These are phyloP conservation scores for Solanum corneliomulleri DNA, from an alignment of 257 asterid species.

Conservation along the genomic window DNA sequence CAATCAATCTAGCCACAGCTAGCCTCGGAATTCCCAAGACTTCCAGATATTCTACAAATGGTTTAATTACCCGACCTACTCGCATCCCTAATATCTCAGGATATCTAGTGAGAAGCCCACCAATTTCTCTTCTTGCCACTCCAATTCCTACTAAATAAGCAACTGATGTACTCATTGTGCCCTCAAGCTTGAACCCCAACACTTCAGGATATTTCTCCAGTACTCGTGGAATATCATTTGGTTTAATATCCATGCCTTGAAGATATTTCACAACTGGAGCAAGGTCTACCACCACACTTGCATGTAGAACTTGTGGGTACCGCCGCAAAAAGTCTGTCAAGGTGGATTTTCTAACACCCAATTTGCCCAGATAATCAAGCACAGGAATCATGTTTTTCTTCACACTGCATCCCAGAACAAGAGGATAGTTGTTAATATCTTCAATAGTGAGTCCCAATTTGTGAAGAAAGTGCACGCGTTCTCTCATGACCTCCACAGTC, in stretches of 20 bases:
- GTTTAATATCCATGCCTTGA: constrained; percentile 94
- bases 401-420: constrained; percentile 95
- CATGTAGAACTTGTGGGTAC: constrained; percentile 94
- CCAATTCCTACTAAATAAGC: constrained; percentile 95
- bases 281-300: constrained; percentile 91
- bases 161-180: constrained; percentile 98
- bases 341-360: constrained; percentile 77
- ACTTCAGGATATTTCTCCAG: constrained; percentile 81
- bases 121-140: constrained; percentile 87
- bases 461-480: constrained; percentile 85
- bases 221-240: constrained; percentile 72
- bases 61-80: constrained; percentile 89
- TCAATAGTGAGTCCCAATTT: constrained; percentile 77
- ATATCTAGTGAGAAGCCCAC: constrained; percentile 58
- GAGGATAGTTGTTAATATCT: constrained; percentile 92
- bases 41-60: constrained; percentile 77
- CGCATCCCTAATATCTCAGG: constrained; percentile 95
- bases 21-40: constrained; percentile 63
- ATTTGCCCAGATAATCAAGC: constrained; percentile 85
- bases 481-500: constrained; percentile 85
- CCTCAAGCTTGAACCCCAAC: constrained; percentile 90
- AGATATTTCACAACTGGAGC: constrained; percentile 90
- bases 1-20: constrained; percentile 84
- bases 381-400: constrained; percentile 97
- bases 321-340: constrained; percentile 67